phyloP scores from a whole-genome alignment of 2,329 filamentous ascomycete species.

The Ramularia endophylla region DNA sequence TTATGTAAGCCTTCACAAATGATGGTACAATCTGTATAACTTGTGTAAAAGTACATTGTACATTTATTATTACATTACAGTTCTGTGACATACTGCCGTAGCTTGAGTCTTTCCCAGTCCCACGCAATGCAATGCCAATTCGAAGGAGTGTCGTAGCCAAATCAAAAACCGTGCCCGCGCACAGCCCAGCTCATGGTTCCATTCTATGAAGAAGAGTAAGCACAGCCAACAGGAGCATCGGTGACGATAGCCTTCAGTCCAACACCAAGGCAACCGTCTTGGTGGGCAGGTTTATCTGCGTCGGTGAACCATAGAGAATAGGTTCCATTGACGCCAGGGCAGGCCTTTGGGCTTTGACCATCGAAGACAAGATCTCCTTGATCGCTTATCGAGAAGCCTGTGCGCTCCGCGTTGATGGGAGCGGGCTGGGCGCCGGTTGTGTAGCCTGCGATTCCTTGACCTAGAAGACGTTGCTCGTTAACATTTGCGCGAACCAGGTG shows the following conservation, averaged over 20 bases:
- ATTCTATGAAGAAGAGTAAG: conserved; percentile 2
- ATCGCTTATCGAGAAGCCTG: conserved; percentile 5
- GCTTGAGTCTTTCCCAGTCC: too few relatives aligned
- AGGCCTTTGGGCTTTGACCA: conserved; percentile 8
- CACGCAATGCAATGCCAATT: too few relatives aligned
- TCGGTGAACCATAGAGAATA: conserved; percentile 8
- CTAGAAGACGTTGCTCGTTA: too few relatives aligned
- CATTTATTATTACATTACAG: too few relatives aligned
- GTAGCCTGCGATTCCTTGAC: conserved; percentile 8
- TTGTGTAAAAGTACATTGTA: too few relatives aligned
- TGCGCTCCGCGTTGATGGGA: conserved; percentile 3
- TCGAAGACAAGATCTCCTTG: conserved; percentile 11
- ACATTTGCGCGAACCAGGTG: too few relatives aligned
- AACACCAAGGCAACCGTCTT: conserved; percentile 8
- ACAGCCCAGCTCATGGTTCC: too few relatives aligned
- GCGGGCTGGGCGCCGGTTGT: conserved; percentile 6
- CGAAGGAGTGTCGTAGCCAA: too few relatives aligned
- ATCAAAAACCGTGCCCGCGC: too few relatives aligned
- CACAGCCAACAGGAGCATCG: conserved; percentile 7
- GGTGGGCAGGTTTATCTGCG: conserved; percentile 6
- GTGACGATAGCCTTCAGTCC: conserved; percentile 6
- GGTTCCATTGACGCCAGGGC: conserved; percentile 7
- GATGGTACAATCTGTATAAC: too few relatives aligned
- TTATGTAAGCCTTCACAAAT: too few relatives aligned
- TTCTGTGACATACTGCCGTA: too few relatives aligned